These are phyloP conservation scores for Clavaria fumosa DNA, from an alignment of 768 basidiomycete species.

Conservation along the genomic window DNA sequence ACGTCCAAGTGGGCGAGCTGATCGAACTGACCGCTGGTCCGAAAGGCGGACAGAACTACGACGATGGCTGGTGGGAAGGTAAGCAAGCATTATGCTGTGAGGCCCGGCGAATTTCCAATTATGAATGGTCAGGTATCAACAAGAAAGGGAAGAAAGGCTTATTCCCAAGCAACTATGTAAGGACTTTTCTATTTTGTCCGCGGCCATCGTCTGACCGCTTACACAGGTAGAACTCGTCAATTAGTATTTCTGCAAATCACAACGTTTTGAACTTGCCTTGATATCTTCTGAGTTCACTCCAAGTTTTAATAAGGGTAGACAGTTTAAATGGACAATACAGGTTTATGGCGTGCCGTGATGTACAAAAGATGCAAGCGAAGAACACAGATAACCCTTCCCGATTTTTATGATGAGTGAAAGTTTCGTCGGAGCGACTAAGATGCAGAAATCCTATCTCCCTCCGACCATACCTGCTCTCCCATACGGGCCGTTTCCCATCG, in stretches of 20 bases:
- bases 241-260: no score
- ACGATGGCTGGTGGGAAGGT: slow-evolving; percentile 85
- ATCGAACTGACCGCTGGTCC: slow-evolving; percentile 51
- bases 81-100: slow-evolving; percentile 11
- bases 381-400: no score
- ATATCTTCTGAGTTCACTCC: no score
- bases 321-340: no score
- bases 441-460: no score
- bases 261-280: no score
- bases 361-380: no score
- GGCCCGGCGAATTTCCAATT: slow-evolving; percentile 4
- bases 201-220: slow-evolving; percentile 13
- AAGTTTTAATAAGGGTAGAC: no score
- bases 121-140: slow-evolving; percentile 34
- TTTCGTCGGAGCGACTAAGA: no score
- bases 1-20: slow-evolving; percentile 41
- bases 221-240: slow-evolving; percentile 7
- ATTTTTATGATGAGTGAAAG: no score
- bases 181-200: slow-evolving; percentile 17
- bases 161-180: slow-evolving; percentile 81
- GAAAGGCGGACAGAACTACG: slow-evolving; percentile 48
- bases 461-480: slow-evolving; percentile 48
- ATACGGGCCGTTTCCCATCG: slow-evolving; percentile 45
- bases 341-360: no score
- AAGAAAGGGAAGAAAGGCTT: slow-evolving; percentile 52